These are phyloP conservation scores for Coniella vitis DNA, from an alignment of 2,329 filamentous ascomycete genomes.

Conservation along the genomic window DNA sequence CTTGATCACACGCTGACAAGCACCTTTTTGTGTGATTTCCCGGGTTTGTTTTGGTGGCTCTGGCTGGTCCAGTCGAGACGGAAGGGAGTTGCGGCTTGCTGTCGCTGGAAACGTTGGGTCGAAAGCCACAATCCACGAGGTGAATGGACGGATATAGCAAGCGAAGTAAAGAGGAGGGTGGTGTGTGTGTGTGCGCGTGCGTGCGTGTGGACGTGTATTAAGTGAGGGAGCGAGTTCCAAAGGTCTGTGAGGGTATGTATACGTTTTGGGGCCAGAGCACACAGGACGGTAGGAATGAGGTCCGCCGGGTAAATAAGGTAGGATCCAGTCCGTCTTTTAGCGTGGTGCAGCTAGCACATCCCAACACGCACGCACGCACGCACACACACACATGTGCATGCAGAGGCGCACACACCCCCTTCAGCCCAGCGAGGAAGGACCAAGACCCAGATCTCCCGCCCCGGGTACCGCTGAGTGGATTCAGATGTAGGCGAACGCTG, in stretches of 20 bases:
- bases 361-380: too few species aligned
- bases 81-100: too few species aligned
- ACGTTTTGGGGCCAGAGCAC: too few species aligned
- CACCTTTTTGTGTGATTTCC: too few species aligned
- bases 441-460: not conserved
- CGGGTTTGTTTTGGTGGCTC: too few species aligned
- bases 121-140: slow-evolving; percentile 6
- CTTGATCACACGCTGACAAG: too few species aligned
- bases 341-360: slow-evolving; percentile 7
- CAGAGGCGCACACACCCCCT: not conserved
- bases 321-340: slow-evolving; percentile 9
- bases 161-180: not conserved
- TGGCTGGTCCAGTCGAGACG: too few species aligned
- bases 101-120: not conserved
- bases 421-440: slow-evolving; percentile 11
- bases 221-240: too few species aligned
- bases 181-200: too few species aligned
- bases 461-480: not conserved
- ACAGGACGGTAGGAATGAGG: slow-evolving; percentile 8
- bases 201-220: too few species aligned
- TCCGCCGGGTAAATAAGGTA: slow-evolving; percentile 15
- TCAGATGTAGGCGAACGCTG: not conserved
- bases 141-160: not conserved
- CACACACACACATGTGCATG: slow-evolving; percentile 6
- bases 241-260: too few species aligned